Base-by-base conservation (phyloP, 2,329 filamentous ascomycete genomes). In the Lasiodiplodia gonubiensis region DNA sequence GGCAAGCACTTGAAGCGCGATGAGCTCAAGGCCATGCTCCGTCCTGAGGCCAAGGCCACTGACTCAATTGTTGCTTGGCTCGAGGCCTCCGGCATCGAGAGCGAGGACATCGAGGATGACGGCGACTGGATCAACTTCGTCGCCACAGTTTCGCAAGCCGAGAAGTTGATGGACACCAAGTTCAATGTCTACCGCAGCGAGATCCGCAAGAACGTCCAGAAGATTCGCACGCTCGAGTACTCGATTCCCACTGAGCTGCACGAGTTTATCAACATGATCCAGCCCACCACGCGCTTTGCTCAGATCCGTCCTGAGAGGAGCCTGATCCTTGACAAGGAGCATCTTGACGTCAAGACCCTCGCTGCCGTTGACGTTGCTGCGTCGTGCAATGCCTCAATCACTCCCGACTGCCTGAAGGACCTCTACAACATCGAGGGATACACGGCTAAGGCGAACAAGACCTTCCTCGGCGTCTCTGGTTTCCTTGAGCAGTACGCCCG, bases 251-350 rank as follows among this genome's bases (percentile, higher is more conserved):
- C 80, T 61, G 76, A 82, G 0, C 76, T 91, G 8, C 81, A 83
- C 64, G 72, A 80, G 52, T 81, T 87, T 71, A 82, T 91, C 67
- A 85, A 86, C 68, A 82, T 90, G 73, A 86, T 91, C 59, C 87
- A 90, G 75, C 89, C 89, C 0, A 90, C 88, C 0, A 90, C 86
- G 4, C 82, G 85, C 48, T 91, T 90, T 68, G 85, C 86, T 21
- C 79, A 83, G 66, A 80, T 85, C 25, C 76, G 74, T 35, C 71
- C 83, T 2, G 82, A 85, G 67, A 74, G 71, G 53, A 80, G 75
- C 30, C 76, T 76, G 7, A 74, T 80, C 14, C 67, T 76, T 23
- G 73, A 75, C 37, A 66, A 67, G 46, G 55, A 71, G 35, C 37
- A 27, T 2, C 42, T 67, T 33, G 68, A 68, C 49, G 69, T 71